Percentiles rank a stretch among this genome's conserved stretches.
Conservation (phyloP, 2,329 filamentous ascomycete genomes). For the Beauveria brongniartii region DNA sequence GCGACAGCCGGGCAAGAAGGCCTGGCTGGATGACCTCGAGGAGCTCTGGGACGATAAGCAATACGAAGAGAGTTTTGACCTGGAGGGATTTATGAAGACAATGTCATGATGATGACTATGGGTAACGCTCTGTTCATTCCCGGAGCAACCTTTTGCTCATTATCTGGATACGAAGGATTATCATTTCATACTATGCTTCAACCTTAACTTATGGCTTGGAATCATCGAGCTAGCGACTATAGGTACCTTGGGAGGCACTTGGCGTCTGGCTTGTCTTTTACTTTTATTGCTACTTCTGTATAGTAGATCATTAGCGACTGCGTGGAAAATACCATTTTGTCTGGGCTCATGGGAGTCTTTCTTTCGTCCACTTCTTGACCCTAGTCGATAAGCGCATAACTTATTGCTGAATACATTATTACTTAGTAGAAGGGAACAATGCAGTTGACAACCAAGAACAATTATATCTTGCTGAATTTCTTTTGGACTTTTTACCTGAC, state of each 20-base stretch:
- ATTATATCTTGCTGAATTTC: no score
- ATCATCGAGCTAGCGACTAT: not conserved
- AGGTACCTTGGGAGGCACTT: not conserved
- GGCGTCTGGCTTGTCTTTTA: conserved; percentile 3
- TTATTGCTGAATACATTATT: no score
- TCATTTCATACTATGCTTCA: not conserved
- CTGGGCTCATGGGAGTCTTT: conserved; percentile 3
- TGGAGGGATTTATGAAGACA: conserved; percentile 89
- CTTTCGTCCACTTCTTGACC: not conserved
- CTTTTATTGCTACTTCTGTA: not conserved
- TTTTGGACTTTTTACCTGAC: no score
- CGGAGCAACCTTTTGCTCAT: not conserved
- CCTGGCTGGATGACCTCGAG: conserved; percentile 88
- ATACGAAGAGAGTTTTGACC: conserved; percentile 96
- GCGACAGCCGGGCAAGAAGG: conserved; percentile 93
- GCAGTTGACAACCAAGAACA: not conserved
- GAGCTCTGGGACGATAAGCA: conserved; percentile 97
- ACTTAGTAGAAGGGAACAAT: not conserved
- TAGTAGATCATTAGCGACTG: conserved; percentile 11
- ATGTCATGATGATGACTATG: conserved; percentile 52
- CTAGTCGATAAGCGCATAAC: no score
- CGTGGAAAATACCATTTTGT: conserved; percentile 8
- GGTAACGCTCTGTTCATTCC: not conserved
- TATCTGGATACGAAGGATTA: not conserved
- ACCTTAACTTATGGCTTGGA: not conserved